Percentiles rank a stretch among this genome's conserved stretches.
phyloP scores from a whole-genome alignment of 495 filamentous ascomycete species.

The Daldinia vernicosa region DNA sequence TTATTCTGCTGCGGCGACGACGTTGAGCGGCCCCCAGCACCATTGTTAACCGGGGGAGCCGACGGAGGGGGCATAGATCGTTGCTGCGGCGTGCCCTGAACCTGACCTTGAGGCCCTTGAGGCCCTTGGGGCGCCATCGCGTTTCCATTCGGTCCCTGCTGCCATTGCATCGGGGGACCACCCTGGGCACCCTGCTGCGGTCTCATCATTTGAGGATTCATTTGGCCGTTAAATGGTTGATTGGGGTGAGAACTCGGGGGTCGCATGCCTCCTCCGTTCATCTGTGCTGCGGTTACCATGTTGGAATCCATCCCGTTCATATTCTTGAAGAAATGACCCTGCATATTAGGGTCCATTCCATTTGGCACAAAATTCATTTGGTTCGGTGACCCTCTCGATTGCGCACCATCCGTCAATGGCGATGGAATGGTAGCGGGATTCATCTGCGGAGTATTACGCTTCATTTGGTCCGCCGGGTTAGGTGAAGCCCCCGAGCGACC shows the following conservation, averaged over 20 bases:
- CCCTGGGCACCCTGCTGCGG: constrained; percentile 51
- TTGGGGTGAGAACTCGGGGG: constrained; percentile 86
- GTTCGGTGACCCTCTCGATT: constrained; percentile 83
- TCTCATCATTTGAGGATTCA: constrained; percentile 65
- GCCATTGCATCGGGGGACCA: constrained; percentile 61
- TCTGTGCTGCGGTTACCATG: constrained; percentile 61
- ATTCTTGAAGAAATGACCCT: constrained; percentile 62
- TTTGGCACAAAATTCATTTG: constrained; percentile 76
- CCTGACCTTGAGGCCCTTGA: constrained; percentile 66
- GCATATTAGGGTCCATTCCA: constrained; percentile 75
- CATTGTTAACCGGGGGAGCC: constrained; percentile 68
- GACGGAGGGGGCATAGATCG: constrained; percentile 90
- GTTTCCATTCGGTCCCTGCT: constrained; percentile 70
- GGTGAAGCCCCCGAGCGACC: constrained; percentile 85
- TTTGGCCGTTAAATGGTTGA: constrained; percentile 67
- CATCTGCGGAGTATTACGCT: constrained; percentile 90
- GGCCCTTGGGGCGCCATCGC: constrained; percentile 69
- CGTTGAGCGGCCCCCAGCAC: constrained; percentile 66
- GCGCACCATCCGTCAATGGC: constrained; percentile 79
- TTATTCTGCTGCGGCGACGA: constrained; percentile 79
- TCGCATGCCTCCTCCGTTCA: constrained; percentile 76
- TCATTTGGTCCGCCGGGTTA: constrained; percentile 88
- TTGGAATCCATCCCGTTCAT: constrained; percentile 63
- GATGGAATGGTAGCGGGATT: constrained; percentile 78
- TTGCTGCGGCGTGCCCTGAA: constrained; percentile 78